phyloP scores from a whole-genome alignment of 371 early-diverging fungal species.

The Dichotomocladium elegans region DNA sequence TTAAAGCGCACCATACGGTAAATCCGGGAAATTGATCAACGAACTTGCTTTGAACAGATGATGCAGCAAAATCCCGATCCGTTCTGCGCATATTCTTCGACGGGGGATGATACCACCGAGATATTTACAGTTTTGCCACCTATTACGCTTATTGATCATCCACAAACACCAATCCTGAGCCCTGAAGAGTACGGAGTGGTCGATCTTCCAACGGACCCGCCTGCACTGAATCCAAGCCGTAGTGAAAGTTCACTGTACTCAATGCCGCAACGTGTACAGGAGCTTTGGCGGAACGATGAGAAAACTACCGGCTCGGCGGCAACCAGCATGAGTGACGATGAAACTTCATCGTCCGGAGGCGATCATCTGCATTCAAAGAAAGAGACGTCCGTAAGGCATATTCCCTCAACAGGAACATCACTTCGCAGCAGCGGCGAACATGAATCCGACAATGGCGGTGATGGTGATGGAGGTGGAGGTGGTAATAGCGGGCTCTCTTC shows the following conservation, averaged over 20 bases:
- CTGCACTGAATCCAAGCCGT: neutral
- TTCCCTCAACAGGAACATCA: too few relatives aligned
- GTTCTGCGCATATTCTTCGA: conserved; percentile 42
- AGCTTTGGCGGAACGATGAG: neutral
- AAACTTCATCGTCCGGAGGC: neutral
- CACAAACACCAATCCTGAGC: conserved; percentile 4
- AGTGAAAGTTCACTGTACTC: conserved; percentile 1
- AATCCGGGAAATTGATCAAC: too few relatives aligned
- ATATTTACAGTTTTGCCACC: conserved; percentile 50
- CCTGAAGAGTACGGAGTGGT: conserved; percentile 7
- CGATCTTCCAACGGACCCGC: too few relatives aligned
- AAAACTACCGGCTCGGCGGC: neutral
- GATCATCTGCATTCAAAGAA: neutral
- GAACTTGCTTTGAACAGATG: conserved; percentile 32
- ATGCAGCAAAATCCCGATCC: conserved; percentile 50
- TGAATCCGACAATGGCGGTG: too few relatives aligned
- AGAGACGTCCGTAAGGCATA: neutral
- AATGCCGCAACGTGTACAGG: conserved; percentile 1
- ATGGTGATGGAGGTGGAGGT: too few relatives aligned
- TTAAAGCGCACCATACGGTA: too few relatives aligned
- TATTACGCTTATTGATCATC: conserved; percentile 30
- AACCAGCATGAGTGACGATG: neutral
- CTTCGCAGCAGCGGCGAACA: too few relatives aligned
- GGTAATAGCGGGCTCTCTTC: too few relatives aligned
- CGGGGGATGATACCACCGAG: conserved; percentile 36